Conservation (phyloP, 106 monocot species). For the Posidonia australis region DNA sequence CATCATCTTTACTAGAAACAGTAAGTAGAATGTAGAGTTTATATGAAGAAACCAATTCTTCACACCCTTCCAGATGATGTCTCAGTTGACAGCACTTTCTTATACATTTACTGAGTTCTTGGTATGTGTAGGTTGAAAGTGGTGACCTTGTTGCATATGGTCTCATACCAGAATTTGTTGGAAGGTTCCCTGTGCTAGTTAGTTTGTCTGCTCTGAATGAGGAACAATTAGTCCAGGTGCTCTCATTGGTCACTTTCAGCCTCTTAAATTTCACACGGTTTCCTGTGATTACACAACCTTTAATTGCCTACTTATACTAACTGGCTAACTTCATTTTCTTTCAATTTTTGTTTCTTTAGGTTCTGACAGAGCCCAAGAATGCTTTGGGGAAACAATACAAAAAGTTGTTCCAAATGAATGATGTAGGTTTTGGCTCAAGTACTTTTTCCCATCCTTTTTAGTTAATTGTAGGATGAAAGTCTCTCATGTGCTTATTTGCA, state of each 20-base stretch:
- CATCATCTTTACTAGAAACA: slow-evolving; percentile 55
- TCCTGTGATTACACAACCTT: neutral
- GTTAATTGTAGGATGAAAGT: no score
- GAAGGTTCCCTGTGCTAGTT: slow-evolving; percentile 62
- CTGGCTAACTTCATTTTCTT: neutral
- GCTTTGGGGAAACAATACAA: slow-evolving; percentile 72
- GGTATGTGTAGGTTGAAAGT: slow-evolving; percentile 49
- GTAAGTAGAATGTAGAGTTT: slow-evolving; percentile 22
- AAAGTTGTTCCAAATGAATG: slow-evolving; percentile 82
- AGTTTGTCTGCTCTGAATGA: slow-evolving; percentile 57
- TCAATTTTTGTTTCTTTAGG: slow-evolving; percentile 24
- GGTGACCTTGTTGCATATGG: slow-evolving; percentile 78
- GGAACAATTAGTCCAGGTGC: slow-evolving; percentile 66
- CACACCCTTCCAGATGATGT: neutral
- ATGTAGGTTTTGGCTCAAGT: slow-evolving; percentile 31
- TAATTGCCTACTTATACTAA: neutral
- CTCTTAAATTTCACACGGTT: neutral
- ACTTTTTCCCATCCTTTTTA: no score
- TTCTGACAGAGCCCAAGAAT: slow-evolving; percentile 73
- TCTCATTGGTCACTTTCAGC: neutral
- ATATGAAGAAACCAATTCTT: neutral
- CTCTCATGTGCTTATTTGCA: no score
- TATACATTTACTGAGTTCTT: neutral
- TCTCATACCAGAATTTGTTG: slow-evolving; percentile 83
- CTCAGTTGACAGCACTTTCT: neutral